Percentiles rank a stretch among this genome's conserved stretches.
phyloP scores from a whole-genome alignment of 768 basidiomycete species.

The Tricholoma matsutake region DNA sequence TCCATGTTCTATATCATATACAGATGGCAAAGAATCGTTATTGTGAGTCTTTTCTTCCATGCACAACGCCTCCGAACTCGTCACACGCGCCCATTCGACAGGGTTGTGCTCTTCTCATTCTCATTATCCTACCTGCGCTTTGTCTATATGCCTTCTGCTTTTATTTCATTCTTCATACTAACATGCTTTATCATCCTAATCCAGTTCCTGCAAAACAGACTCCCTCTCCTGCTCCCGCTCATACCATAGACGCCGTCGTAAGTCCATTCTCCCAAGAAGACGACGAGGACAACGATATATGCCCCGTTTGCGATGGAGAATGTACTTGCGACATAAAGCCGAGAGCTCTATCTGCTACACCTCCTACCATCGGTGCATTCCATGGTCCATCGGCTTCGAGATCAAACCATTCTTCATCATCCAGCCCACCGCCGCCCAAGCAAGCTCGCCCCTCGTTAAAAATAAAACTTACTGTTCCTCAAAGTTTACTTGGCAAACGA shows the following conservation, averaged over 20 bases:
- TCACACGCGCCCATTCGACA: not conserved
- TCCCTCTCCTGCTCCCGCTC: conserved; percentile 62
- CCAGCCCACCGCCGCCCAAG: conserved; percentile 23
- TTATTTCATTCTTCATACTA: conserved; percentile 4
- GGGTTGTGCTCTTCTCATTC: too few relatives aligned
- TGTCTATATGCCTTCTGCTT: not conserved
- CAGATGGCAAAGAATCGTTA: conserved; percentile 43
- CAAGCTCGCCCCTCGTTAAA: conserved; percentile 48
- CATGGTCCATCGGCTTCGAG: conserved; percentile 36
- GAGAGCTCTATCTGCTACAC: conserved; percentile 23
- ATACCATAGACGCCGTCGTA: conserved; percentile 54
- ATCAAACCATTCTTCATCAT: conserved; percentile 25
- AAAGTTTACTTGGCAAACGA: conserved; percentile 47
- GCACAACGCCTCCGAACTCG: too few relatives aligned
- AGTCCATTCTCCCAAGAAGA: conserved; percentile 41
- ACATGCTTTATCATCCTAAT: conserved; percentile 12
- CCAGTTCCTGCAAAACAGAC: conserved; percentile 43
- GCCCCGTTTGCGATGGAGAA: conserved; percentile 87
- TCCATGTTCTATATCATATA: conserved; percentile 40
- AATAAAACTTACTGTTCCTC: conserved; percentile 70
- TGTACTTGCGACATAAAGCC: conserved; percentile 70
- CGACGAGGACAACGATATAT: conserved; percentile 85
- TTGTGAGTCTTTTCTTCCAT: conserved; percentile 25
- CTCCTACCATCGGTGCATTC: conserved; percentile 37
- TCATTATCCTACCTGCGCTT: too few relatives aligned